A percentile compares a stretch with the other conserved stretches of the same genome.
Evolutionary conservation across 2,329 filamentous ascomycete species (phyloP).

Genomic region (Fusarium falciforme): DNA sequence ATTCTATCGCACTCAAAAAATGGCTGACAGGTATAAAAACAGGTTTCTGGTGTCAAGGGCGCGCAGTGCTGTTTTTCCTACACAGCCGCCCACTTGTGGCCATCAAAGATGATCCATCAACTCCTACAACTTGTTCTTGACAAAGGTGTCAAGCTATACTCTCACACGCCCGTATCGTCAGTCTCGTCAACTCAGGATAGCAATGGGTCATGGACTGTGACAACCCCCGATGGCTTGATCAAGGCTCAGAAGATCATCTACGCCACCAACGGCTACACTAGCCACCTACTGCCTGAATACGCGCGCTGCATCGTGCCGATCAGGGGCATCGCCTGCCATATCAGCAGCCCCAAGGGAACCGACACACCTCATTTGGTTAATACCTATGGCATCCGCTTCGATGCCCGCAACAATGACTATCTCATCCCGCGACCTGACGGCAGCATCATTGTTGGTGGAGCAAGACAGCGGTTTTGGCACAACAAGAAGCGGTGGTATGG

Average conservation of each 20-base stretch:
- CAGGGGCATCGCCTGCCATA: constrained; percentile 58
- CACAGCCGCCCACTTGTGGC: neutral
- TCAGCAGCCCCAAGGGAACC: constrained; percentile 34
- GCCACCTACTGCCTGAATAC: constrained; percentile 69
- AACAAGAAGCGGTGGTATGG: constrained; percentile 56
- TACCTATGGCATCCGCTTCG: constrained; percentile 43
- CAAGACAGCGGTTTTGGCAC: constrained; percentile 46
- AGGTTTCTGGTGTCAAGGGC: neutral
- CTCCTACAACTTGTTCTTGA: neutral
- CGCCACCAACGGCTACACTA: constrained; percentile 76
- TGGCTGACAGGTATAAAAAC: neutral
- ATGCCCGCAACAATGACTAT: constrained; percentile 46
- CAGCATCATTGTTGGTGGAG: constrained; percentile 48
- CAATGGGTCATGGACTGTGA: neutral
- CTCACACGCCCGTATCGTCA: neutral
- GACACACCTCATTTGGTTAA: constrained; percentile 35
- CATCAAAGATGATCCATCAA: neutral
- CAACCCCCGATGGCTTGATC: constrained; percentile 56
- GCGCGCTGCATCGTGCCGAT: constrained; percentile 71
- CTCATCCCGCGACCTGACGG: constrained; percentile 58
- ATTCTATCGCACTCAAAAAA: neutral
- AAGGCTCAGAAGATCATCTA: constrained; percentile 66
- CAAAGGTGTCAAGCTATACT: neutral
- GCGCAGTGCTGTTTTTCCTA: neutral
- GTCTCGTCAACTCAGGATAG: neutral